Evolutionary conservation across 2,329 filamentous ascomycete species (phyloP), one percentile per base, ranked within the genome.

Genomic region (Tothia fuscella): DNA sequence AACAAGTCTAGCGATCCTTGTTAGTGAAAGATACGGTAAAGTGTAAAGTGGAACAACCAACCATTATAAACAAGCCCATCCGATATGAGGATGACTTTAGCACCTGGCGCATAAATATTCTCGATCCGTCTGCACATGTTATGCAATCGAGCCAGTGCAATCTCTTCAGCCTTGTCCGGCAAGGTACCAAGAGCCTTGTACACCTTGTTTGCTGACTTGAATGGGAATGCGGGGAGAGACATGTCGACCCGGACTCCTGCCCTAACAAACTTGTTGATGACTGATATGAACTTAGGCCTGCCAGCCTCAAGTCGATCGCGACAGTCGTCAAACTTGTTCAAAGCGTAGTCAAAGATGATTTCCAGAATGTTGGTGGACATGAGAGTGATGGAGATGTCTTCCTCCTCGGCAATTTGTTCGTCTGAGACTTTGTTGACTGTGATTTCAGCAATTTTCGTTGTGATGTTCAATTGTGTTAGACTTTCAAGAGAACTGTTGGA

Each of bases 141-240:
- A 32, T 66, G 61, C 40, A 68, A 48, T 35, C 60, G 59, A 4
- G 51, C 49, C 7, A 67, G 50, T 3, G 64, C 62, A 21, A 67
- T 41, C 29, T 64, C 59, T 42, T 67, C 64, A 3, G 57, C 64
- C n/a, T 62, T 52, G 35, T 67, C 64, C 0, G 64, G 64, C 3
- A 65, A 48, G 1, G 43, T 46, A 2, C 64, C 72, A n/a, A 78
- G 54, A 0, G 74, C 71, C 42, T 80, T 79, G 29, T 64, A 57
- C 1, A 51, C 50, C 0, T 59, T 63, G 48, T 78, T 78, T n/a
- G 74, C 68, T 0, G 71, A 76, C 48, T 78, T 78, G 17, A 30
- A 31, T 0, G 75, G 74, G 33, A 78, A 78, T 0, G 72, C 73
- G 0, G 46, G 46, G 17, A 46, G 32, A 19, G 32, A 29, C 25